Base-by-base conservation (phyloP, 345 rosid species). In the Physaria fendleri region DNA sequence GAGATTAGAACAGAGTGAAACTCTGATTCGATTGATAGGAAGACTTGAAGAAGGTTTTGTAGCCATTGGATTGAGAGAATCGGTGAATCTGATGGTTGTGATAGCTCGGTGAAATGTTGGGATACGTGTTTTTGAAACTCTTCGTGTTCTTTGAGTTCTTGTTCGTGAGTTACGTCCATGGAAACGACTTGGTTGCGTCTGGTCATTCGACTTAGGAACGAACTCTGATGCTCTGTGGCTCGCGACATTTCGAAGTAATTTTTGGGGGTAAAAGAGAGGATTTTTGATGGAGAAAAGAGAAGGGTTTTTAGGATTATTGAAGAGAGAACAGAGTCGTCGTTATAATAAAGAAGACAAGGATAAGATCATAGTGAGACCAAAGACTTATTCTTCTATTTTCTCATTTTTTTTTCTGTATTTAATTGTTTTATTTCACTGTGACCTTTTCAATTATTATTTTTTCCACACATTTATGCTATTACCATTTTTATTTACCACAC, bases 21-120 rank as follows among this genome's bases (percentile, higher is more conserved):
- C 72, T 90, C 96, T 2, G 96, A 88, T 47, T 93, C 96, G 27
- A 87, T 81, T 62, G 92, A 93, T 60, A 89, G 73, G 70, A 85
- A 87, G 20, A 69, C 85, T 47, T 93, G 95, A 35, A 93, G 88
- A 59, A 93, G 88, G 57, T 82, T 85, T 3, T 79, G 56, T 7
- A 87, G 62, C 97, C 99, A 93, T 0, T 82, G 66, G 43, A 93
- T 81, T 22, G 99, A 89, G 21, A 89, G 79, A 46, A 87, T 23
- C 48, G 81, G 8, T 1, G 73, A 17, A 17, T 63, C 40, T 0
- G 53, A 23, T 0, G 82, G 60, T 9, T 81, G 30, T 5, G 74
- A 15, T 35, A 93, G 68, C 48, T 78, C 88, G 2, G 77, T 12
- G 76, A 93, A 89, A 29, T 84, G 83, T 47, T 87, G 82, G 28